A percentile compares a stretch with the other conserved stretches of the same genome.
Conservation (phyloP, 2,329 filamentous ascomycete species). For the Sporothrix pallida region DNA sequence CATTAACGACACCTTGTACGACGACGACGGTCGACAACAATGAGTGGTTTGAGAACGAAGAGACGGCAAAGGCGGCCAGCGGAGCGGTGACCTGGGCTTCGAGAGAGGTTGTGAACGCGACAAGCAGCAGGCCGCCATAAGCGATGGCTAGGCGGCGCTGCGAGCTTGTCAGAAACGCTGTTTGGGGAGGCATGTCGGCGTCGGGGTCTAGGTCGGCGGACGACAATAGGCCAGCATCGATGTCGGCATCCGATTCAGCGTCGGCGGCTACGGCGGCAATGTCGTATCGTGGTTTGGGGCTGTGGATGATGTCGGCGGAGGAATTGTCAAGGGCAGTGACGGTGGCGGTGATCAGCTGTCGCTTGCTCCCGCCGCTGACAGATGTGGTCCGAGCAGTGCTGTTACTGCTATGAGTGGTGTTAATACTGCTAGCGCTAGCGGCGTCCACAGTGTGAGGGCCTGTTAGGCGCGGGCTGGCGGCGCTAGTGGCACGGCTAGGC, state of each 20-base stretch:
- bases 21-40: conserved; percentile 68
- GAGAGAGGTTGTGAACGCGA: conserved; percentile 70
- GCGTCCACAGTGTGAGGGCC: conserved; percentile 29
- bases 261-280: too few species aligned
- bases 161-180: conserved; percentile 31
- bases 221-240: background rate
- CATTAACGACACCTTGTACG: conserved; percentile 68
- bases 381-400: conserved; percentile 24
- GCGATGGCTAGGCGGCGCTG: conserved; percentile 35
- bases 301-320: conserved; percentile 13
- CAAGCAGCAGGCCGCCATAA: conserved; percentile 54
- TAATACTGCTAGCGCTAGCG: background rate
- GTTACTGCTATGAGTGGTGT: background rate
- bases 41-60: conserved; percentile 66
- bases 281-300: background rate
- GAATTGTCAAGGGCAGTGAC: background rate
- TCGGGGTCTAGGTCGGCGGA: background rate
- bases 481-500: conserved; percentile 31
- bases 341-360: conserved; percentile 1
- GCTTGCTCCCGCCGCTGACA: conserved; percentile 19
- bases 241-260: conserved; percentile 5
- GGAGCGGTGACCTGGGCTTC: conserved; percentile 68
- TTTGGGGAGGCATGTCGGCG: conserved; percentile 32
- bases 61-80: conserved; percentile 67
- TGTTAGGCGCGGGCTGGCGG: conserved; percentile 17